Base-by-base conservation (phyloP, 2,329 filamentous ascomycete species). In the Aspergillus ibericus region DNA sequence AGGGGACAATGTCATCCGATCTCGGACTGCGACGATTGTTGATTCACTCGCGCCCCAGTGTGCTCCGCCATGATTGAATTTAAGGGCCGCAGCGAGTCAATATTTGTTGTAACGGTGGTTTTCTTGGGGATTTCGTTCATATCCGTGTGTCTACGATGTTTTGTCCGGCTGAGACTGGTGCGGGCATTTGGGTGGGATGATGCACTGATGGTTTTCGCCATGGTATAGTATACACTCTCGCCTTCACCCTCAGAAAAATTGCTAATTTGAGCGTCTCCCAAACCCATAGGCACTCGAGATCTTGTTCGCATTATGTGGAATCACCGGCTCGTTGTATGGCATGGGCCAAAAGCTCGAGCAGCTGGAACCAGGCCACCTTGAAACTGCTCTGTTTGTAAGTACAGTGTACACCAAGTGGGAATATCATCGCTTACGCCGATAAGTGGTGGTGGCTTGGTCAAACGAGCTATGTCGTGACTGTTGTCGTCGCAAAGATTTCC, bases 391-490 rank as follows among this genome's bases (percentile, higher is more conserved):
- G 56, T 71, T 74, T 68, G 72, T 75, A 70, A 48, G 71, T 66
- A 13, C 35, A 32, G 55, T 22, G 27, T 35, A 13, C 32, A 50
- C 35, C 15, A 20, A 12, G 12, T 36, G 5, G 10, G 15, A 4
- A 16, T 6, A 20, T 27, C 10, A 35, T 53, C 15, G 25, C 16
- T 44, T 53, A 35, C 38, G 22, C 35, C 42, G 9, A 35, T 32
- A 18, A 75, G 73, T 75, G 71, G 70, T 85, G 81, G 82, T 85
- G 80, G 72, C 76, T 85, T n/a, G 82, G 81, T 62, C 82, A 85
- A 64, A 71, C 82, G n/a, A 78, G 80, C 61, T 85, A 85, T 66
- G 77, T 81, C 7, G 68, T 82, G 55, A 75, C 77, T 5, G 81
- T 77, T 20, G 75, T 78, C 38, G 66, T 80, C 12, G 75, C 82